Conservation (phyloP, 208 protist genomes). For the Leishmania turanica region DNA sequence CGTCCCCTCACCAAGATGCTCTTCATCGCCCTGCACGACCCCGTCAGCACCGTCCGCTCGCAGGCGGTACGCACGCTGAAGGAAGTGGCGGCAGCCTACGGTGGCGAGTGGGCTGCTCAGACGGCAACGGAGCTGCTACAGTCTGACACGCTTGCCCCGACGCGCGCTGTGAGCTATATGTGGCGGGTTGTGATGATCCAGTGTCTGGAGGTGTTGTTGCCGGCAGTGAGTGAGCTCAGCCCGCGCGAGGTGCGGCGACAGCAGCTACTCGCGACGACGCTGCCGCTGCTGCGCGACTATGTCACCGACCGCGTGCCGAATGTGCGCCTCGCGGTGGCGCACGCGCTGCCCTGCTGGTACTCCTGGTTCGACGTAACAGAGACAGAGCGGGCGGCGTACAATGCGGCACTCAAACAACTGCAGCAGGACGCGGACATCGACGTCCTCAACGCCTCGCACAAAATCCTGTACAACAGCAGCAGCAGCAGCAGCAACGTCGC, state of each 20-base stretch:
- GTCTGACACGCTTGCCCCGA: conserved; percentile 41
- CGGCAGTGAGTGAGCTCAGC: conserved; percentile 45
- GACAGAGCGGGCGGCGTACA: conserved; percentile 31
- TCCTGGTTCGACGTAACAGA: conserved; percentile 45
- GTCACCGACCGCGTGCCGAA: conserved; percentile 66
- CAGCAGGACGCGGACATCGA: conserved; percentile 60
- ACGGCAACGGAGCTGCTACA: conserved; percentile 58
- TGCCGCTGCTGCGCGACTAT: conserved; percentile 45
- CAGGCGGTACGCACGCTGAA: conserved; percentile 52
- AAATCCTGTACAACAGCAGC: conserved; percentile 19
- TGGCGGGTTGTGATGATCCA: conserved; percentile 63
- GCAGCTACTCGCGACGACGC: conserved; percentile 51
- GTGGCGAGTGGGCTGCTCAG: conserved; percentile 62
- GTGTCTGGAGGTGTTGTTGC: conserved; percentile 61
- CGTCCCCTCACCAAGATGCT: conserved; percentile 50
- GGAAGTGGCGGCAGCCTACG: conserved; percentile 50
- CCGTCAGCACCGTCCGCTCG: conserved; percentile 67
- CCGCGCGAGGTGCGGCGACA: conserved; percentile 49
- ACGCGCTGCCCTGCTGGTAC: conserved; percentile 45
- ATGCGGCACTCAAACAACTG: conserved; percentile 42
- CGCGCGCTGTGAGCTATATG: conserved; percentile 38
- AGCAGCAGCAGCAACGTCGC: neutral
- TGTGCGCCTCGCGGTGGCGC: conserved; percentile 61
- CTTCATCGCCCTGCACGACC: conserved; percentile 57
- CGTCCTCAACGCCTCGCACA: conserved; percentile 39